Percentiles rank a stretch among this genome's conserved stretches.
Conservation (phyloP, 176 grass and related monocot species). For the Phragmites australis region DNA sequence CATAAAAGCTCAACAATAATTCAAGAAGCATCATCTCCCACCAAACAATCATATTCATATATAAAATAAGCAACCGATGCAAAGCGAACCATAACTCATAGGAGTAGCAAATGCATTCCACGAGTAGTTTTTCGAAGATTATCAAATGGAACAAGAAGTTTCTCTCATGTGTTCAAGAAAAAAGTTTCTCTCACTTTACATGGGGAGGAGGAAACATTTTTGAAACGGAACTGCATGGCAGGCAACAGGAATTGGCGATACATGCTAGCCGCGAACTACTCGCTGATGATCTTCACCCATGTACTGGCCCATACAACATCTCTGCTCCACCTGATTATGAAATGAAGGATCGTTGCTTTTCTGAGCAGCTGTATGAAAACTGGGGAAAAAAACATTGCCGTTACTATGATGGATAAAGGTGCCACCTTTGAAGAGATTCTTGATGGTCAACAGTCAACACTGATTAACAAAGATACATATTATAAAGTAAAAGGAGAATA, state of each 20-base stretch:
- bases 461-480: not conserved
- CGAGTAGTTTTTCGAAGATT: too few species aligned
- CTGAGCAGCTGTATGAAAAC: too few species aligned
- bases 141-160: too few species aligned
- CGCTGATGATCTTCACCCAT: constrained; percentile 85
- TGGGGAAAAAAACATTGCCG: too few species aligned
- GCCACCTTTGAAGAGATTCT: not conserved
- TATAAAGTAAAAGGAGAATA: not conserved
- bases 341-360: not conserved
- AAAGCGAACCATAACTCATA: too few species aligned
- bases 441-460: not conserved
- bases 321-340: constrained; percentile 83
- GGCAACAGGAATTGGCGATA: constrained; percentile 25
- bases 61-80: too few species aligned
- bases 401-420: too few species aligned
- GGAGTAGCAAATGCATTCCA: too few species aligned
- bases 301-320: constrained; percentile 91
- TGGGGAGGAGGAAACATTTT: not conserved
- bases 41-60: not conserved
- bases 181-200: too few species aligned
- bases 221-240: not conserved
- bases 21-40: not conserved
- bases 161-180: too few species aligned
- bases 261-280: constrained; percentile 81
- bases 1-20: not conserved